phyloP scores from a whole-genome alignment of 768 basidiomycete genomes.

The Kwoniella sp. region DNA sequence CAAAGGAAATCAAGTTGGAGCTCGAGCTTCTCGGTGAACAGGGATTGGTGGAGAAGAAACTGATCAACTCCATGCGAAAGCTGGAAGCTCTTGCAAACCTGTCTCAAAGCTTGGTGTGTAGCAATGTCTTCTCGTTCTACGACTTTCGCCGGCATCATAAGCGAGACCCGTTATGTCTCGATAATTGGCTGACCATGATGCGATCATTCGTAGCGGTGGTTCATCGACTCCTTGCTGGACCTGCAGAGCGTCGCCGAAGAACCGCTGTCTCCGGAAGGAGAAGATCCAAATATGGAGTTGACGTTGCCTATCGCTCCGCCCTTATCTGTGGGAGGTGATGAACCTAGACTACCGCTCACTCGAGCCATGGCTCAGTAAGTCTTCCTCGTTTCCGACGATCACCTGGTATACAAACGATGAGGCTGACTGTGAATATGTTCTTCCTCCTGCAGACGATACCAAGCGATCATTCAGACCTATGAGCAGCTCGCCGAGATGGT shows the following conservation, averaged over 20 bases:
- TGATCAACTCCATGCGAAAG: slow-evolving; percentile 72
- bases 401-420: neutral
- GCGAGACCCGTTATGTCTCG: too few species aligned
- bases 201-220: slow-evolving; percentile 70
- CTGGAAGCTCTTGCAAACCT: slow-evolving; percentile 74
- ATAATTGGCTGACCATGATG: slow-evolving; percentile 14
- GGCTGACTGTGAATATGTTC: neutral
- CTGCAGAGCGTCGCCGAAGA: slow-evolving; percentile 70
- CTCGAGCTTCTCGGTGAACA: slow-evolving; percentile 66
- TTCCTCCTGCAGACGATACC: slow-evolving; percentile 70
- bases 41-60: slow-evolving; percentile 65
- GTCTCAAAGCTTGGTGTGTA: slow-evolving; percentile 80
- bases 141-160: neutral
- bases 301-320: slow-evolving; percentile 9
- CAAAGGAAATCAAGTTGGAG: slow-evolving; percentile 80
- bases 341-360: slow-evolving; percentile 74
- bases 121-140: neutral
- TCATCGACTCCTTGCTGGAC: slow-evolving; percentile 69
- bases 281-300: slow-evolving; percentile 3
- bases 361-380: slow-evolving; percentile 85
- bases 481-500: slow-evolving; percentile 85
- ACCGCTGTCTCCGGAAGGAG: slow-evolving; percentile 26
- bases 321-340: slow-evolving; percentile 51
- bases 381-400: neutral
- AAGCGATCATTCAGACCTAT: slow-evolving; percentile 86